These are phyloP conservation scores for Entrophospora sp. DNA, from an alignment of 192 early-diverging fungal genomes.

Conservation along the genomic window DNA sequence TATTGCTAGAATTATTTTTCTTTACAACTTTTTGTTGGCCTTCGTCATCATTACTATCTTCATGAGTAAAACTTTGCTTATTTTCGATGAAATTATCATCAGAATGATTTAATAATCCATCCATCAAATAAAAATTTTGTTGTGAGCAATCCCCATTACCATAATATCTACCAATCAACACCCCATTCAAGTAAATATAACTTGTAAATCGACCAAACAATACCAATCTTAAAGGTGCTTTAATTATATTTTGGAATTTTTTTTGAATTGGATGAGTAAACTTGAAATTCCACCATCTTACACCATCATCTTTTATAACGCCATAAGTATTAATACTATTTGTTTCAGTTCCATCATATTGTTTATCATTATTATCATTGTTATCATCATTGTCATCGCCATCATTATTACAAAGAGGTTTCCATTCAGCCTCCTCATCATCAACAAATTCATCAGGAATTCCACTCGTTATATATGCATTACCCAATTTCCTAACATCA, in stretches of 20 bases:
- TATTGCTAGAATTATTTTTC: no score
- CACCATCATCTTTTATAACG: constrained; percentile 21
- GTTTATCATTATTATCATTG: no score
- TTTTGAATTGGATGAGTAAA: constrained; percentile 10
- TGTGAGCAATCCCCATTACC: constrained; percentile 60
- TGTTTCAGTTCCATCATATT: constrained; percentile 32
- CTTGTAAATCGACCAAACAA: constrained; percentile 60
- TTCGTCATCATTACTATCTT: no score
- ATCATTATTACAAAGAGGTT: no score
- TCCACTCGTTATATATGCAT: constrained; percentile 58
- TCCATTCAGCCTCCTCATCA: no score
- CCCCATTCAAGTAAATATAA: constrained; percentile 59
- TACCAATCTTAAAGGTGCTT: constrained; percentile 55
- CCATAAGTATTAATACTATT: constrained; percentile 7
- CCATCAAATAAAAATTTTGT: constrained; percentile 59
- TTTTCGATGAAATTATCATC: constrained; percentile 31
- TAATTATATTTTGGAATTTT: neutral
- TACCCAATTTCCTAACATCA: constrained; percentile 50
- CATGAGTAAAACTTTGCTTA: no score
- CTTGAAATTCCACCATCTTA: constrained; percentile 32
- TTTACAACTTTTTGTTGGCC: no score
- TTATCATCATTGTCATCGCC: no score
- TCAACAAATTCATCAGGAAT: constrained; percentile 80
- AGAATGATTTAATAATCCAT: constrained; percentile 35
- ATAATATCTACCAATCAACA: constrained; percentile 61